Evolutionary conservation across 352 stramenopile genomes (phyloP).

Genomic region (Pilasporangium apinafurcum): DNA sequence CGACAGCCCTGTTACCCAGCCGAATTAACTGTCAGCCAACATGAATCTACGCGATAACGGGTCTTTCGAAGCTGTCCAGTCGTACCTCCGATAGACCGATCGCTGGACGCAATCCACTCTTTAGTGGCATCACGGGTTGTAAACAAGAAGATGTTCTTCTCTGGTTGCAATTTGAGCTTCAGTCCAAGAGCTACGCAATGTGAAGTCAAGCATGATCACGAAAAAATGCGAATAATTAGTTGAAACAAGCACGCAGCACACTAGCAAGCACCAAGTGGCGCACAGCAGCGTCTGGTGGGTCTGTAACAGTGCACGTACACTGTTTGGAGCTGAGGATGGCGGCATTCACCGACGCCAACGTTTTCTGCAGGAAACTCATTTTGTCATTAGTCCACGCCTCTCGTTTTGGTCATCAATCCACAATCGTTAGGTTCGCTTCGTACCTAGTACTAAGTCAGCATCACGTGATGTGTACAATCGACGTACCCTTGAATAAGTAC

Average conservation of each 20-base stretch:
- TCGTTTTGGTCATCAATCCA: neutral
- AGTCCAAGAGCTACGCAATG: constrained; percentile 50
- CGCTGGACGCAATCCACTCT: constrained; percentile 69
- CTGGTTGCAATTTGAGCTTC: constrained; percentile 61
- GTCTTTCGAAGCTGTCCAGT: no score
- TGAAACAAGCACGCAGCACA: neutral
- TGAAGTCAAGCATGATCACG: no score
- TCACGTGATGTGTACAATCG: no score
- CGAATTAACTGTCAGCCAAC: constrained; percentile 2
- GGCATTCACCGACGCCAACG: constrained; percentile 68
- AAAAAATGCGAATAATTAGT: no score
- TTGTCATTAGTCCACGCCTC: constrained; percentile 1
- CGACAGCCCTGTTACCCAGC: constrained; percentile 29
- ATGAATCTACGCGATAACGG: neutral
- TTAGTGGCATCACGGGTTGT: constrained; percentile 33
- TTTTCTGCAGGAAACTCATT: constrained; percentile 72
- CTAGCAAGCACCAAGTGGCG: no score
- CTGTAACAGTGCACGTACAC: constrained; percentile 27
- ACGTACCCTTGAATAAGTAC: constrained; percentile 4
- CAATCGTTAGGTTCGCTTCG: no score
- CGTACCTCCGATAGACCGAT: constrained; percentile 75
- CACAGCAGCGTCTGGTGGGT: neutral
- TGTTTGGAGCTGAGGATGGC: constrained; percentile 79
- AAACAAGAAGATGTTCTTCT: constrained; percentile 80
- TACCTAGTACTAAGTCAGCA: no score